These are phyloP conservation scores for Ganoderma sinense DNA, from an alignment of 1,284 basidiomycete species.

Conservation along the genomic window DNA sequence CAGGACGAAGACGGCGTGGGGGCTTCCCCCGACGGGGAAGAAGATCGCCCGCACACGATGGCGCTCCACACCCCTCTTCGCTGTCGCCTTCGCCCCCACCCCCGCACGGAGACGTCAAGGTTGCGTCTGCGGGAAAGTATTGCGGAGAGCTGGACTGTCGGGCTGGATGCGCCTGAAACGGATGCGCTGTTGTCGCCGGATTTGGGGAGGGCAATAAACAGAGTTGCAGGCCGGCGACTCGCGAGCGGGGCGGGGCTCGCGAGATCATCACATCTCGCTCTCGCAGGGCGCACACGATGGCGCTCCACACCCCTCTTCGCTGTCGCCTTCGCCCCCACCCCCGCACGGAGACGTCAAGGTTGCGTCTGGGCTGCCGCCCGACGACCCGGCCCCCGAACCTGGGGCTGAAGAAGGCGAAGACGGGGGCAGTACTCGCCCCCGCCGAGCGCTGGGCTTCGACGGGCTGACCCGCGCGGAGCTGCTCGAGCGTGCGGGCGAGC, in stretches of 20 bases:
- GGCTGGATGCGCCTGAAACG: conserved; percentile 21
- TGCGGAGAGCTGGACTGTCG: conserved; percentile 29
- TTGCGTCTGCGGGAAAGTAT: conserved; percentile 21
- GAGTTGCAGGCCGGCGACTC: conserved; percentile 17
- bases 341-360: conserved; percentile 17
- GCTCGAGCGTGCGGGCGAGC: conserved; percentile 37
- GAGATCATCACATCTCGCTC: conserved; percentile 1
- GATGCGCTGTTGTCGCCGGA: conserved; percentile 27
- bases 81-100: conserved; percentile 25
- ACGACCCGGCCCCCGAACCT: neutral
- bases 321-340: conserved; percentile 26
- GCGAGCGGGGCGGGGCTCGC: conserved; percentile 8
- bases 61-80: conserved; percentile 15
- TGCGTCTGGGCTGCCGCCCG: conserved; percentile 14
- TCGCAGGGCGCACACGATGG: conserved; percentile 24
- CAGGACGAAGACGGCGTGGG: conserved; percentile 12
- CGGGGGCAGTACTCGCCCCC: neutral
- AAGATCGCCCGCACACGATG: conserved; percentile 29
- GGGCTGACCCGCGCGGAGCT: conserved; percentile 23
- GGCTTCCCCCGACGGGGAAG: conserved; percentile 10
- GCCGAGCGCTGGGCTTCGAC: conserved; percentile 7
- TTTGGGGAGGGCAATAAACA: conserved; percentile 24
- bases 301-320: conserved; percentile 15
- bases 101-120: conserved; percentile 19
- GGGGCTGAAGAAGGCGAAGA: neutral